phyloP scores from a whole-genome alignment of 2,329 filamentous ascomycete genomes.

The Lizonia empirigonia region DNA sequence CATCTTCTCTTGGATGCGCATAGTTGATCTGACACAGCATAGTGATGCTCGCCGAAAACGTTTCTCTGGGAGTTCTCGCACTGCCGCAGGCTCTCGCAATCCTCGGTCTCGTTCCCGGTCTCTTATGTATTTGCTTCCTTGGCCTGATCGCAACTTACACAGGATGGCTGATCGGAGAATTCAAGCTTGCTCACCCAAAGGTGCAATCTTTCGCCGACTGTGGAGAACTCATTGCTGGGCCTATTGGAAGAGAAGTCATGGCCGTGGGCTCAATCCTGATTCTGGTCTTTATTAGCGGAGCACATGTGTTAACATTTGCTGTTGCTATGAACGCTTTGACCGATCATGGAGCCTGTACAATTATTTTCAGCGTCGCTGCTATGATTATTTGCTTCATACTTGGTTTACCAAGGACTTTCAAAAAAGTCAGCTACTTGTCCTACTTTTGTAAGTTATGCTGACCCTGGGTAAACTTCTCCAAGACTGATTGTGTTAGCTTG shows the following conservation, averaged over 20 bases:
- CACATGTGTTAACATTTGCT: slow-evolving; percentile 72
- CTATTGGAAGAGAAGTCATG: slow-evolving; percentile 65
- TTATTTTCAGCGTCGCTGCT: slow-evolving; percentile 67
- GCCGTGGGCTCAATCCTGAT: slow-evolving; percentile 67
- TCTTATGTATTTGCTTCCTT: slow-evolving; percentile 60
- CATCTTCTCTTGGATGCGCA: neutral
- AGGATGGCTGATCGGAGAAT: slow-evolving; percentile 65
- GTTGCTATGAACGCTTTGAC: slow-evolving; percentile 72
- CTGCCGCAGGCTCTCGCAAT: slow-evolving; percentile 59
- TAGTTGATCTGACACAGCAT: neutral
- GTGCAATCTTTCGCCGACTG: slow-evolving; percentile 72
- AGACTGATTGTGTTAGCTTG: slow-evolving; percentile 55
- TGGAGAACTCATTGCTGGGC: slow-evolving; percentile 65
- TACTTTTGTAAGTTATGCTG: slow-evolving; percentile 57
- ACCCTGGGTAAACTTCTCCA: neutral
- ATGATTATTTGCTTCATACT: slow-evolving; percentile 63
- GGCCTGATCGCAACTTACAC: slow-evolving; percentile 65
- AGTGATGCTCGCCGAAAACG: slow-evolving; percentile 65
- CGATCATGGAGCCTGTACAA: slow-evolving; percentile 65
- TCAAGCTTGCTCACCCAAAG: slow-evolving; percentile 62
- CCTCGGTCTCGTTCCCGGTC: slow-evolving; percentile 60
- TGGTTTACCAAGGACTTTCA: slow-evolving; percentile 66
- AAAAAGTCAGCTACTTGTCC: slow-evolving; percentile 66
- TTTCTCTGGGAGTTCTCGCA: slow-evolving; percentile 62
- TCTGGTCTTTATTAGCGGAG: slow-evolving; percentile 71